A percentile compares a stretch with the other conserved stretches of the same genome.
Evolutionary conservation across 768 basidiomycete species (phyloP).

Genomic region (Termitomyces sp.): DNA sequence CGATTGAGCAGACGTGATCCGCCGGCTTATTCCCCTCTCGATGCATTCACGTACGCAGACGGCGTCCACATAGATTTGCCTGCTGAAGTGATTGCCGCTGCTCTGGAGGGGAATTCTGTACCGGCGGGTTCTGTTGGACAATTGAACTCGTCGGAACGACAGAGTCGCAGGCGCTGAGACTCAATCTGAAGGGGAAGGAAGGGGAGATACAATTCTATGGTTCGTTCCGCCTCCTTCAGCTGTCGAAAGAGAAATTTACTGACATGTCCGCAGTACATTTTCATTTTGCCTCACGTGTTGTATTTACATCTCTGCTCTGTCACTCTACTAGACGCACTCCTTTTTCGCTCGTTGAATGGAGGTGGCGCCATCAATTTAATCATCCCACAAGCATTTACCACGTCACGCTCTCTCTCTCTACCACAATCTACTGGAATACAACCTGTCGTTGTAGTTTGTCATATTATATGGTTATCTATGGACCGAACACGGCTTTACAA

Average conservation of each 20-base stretch:
- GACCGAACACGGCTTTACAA: not conserved
- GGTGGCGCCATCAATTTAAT: constrained; percentile 8
- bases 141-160: constrained; percentile 47
- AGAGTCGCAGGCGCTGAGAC: constrained; percentile 46
- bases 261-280: constrained; percentile 13
- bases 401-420: not conserved
- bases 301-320: constrained; percentile 13
- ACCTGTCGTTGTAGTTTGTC: not conserved
- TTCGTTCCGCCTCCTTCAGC: constrained; percentile 16
- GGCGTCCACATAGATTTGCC: constrained; percentile 94
- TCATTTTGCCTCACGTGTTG: constrained; percentile 11
- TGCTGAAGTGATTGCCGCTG: constrained; percentile 87
- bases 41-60: constrained; percentile 78
- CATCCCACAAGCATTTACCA: constrained; percentile 5
- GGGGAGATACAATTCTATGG: constrained; percentile 8
- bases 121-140: constrained; percentile 59
- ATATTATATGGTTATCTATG: constrained; percentile 2
- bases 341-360: constrained; percentile 5
- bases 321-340: constrained; percentile 10
- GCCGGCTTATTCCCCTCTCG: constrained; percentile 86
- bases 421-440: constrained; percentile 13
- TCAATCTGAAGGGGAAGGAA: not conserved
- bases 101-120: constrained; percentile 69
- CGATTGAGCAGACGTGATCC: constrained; percentile 59
- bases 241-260: constrained; percentile 3